Evolutionary conservation across 331 rosid species (phyloP).

Genomic region (Acacia concinna): DNA sequence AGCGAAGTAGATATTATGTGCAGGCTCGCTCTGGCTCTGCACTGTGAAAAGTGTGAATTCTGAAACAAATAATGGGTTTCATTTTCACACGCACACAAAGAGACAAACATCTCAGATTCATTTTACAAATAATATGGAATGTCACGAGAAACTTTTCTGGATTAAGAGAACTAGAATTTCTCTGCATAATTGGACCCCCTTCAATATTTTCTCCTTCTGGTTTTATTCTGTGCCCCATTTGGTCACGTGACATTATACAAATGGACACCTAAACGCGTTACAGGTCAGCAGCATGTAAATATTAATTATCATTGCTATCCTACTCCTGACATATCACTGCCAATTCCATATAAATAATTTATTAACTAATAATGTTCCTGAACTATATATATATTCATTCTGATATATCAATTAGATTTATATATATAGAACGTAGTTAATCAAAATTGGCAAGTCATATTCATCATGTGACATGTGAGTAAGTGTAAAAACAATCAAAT

Average conservation of each 20-base stretch:
- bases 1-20: neutral
- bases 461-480: constrained; percentile 43
- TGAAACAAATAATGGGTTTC: constrained; percentile 32
- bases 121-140: constrained; percentile 51
- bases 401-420: neutral
- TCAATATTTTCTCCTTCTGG: constrained; percentile 40
- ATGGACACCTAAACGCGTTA: constrained; percentile 52
- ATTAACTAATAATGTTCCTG: constrained; percentile 11
- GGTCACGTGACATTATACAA: constrained; percentile 49
- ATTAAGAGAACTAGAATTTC: constrained; percentile 43
- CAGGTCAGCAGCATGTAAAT: constrained; percentile 42
- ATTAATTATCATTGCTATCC: neutral
- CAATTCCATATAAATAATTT: constrained; percentile 11
- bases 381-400: neutral
- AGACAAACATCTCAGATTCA: constrained; percentile 36
- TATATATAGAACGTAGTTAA: neutral
- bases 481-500: constrained; percentile 55
- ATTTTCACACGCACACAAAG: constrained; percentile 30
- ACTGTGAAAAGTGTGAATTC: constrained; percentile 38
- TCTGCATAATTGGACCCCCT: constrained; percentile 53
- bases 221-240: constrained; percentile 38
- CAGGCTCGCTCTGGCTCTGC: constrained; percentile 24
- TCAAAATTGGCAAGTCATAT: constrained; percentile 34
- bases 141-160: constrained; percentile 80
- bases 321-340: constrained; percentile 24